Base-by-base conservation (phyloP, 2,329 filamentous ascomycete genomes). In the Laburnicola sp. region DNA sequence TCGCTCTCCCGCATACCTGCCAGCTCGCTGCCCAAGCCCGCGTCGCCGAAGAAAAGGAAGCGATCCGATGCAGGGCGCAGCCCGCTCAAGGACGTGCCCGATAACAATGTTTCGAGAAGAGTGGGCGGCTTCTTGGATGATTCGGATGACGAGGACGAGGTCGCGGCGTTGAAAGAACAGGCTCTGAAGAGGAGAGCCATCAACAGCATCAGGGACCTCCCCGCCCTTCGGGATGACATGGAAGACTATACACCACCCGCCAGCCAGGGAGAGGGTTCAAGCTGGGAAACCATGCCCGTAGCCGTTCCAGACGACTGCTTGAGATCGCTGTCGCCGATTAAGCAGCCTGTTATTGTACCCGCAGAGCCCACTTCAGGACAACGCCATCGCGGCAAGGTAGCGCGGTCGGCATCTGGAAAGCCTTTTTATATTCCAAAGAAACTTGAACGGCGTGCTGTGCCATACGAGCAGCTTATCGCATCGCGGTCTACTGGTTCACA, bases 401-500 rank as follows among this genome's bases (percentile, higher is more conserved):
- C 69, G 9, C 64, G 62, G 25, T 83, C 80, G 16, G 85, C 83
- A 50, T 75, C 78, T 22, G 88, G 88, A 27, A 81, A 78, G 36
- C 76, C 76, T 0, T 70, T 83, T 2, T 76, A 80, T 0, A 77
- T 90, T 38, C 78, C 78, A 38, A 76, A 83, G 61, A 83, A 85
- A 45, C 78, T 77, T 47, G 66, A 74, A 5, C 68, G 71, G 1
- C 70, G 72, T 1, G n/a, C n/a, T n/a, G n/a, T n/a, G n/a, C n/a
- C n/a, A n/a, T n/a, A n/a, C n/a, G n/a, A n/a, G 63, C 66, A 86
- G n/a, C n/a, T n/a, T n/a, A n/a, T n/a, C n/a, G n/a, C n/a, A n/a
- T n/a, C n/a, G n/a, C n/a, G n/a, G 43, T 89, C 87, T 4, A 82
- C 75, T 48, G 85, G 81, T 0, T 82, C 63, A 3, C 66, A 86